These are phyloP conservation scores for Metarhizium humberi DNA, from an alignment of 2,329 filamentous ascomycete species.

Conservation along the genomic window DNA sequence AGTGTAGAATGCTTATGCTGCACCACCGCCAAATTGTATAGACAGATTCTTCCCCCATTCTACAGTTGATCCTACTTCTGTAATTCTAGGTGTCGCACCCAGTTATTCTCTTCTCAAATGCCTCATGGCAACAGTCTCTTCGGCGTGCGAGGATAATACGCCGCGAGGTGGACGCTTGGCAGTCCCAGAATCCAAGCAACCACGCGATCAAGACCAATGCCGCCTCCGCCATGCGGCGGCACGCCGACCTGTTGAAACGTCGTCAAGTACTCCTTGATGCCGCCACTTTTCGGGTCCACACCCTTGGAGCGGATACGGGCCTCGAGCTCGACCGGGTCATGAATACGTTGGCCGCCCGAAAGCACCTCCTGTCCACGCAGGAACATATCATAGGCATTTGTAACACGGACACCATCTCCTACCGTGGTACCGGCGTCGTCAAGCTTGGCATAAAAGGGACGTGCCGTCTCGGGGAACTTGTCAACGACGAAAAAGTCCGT, in stretches of 20 bases:
- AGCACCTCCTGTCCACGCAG: slow-evolving; percentile 89
- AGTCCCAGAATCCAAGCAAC: slow-evolving; percentile 44
- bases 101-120: not conserved
- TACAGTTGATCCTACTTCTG: not conserved
- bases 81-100: not conserved
- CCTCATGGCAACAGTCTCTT: slow-evolving; percentile 46
- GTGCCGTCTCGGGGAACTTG: slow-evolving; percentile 68
- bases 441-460: slow-evolving; percentile 64
- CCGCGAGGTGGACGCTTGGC: slow-evolving; percentile 49
- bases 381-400: slow-evolving; percentile 72
- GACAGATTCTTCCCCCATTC: not conserved
- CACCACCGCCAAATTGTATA: too few relatives aligned
- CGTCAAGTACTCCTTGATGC: slow-evolving; percentile 86
- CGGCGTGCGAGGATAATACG: slow-evolving; percentile 50
- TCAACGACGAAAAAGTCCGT: slow-evolving; percentile 97
- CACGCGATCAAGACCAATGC: slow-evolving; percentile 9
- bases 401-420: slow-evolving; percentile 50
- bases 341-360: slow-evolving; percentile 85
- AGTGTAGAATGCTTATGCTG: too few relatives aligned
- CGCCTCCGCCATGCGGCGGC: slow-evolving; percentile 8
- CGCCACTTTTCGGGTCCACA: slow-evolving; percentile 61
- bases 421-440: slow-evolving; percentile 41
- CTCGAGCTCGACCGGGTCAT: slow-evolving; percentile 67
- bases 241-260: slow-evolving; percentile 35
- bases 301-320: slow-evolving; percentile 70